Base-by-base conservation (phyloP, 306 rosid genomes). In the Quercus berberidifolia region DNA sequence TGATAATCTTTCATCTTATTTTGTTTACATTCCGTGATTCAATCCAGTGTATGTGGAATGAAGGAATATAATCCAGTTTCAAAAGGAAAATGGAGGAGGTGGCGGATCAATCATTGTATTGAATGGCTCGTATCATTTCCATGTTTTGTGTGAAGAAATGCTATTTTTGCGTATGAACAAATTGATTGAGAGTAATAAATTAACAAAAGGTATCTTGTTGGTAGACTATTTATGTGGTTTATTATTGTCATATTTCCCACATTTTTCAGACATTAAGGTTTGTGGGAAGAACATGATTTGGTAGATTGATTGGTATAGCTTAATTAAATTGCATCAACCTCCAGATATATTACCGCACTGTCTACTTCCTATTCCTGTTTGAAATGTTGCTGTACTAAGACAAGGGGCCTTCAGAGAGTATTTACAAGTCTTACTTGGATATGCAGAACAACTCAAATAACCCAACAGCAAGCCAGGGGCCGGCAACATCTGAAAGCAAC, bases 401-500 rank as follows among this genome's bases (percentile, higher is more conserved):
- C 57, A 46, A 74, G 69, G 30, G 41, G 6, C 3, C 18, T 26
- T 14, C 41, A 20, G 17, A 71, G 8, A 28, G 51, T 51, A 33
- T 73, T 85, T 52, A 72, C 57, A 14, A 10, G 12, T 75, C 4
- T 19, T 6, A 63, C 75, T 4, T 75, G 56, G 81, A 51, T 52
- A 75, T 78, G 88, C 87, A 90, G 94, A 74, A 75, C 70, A 58
- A 82, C 38, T 75, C 83, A 43, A 89, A 78, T 38, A 80, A 81
- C 56, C 28, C 80, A 28, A 55, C 85, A 3, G 72, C 59, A 43
- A 84, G 89, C 82, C 94, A 77, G 73, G 89, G 87, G 26, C 81
- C 89, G 72, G 87, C 85, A 68, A 88, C 94, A 58, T 88, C 85
- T 15, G 89, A 88, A 79, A 90, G 89, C 87, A 83, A 79, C 74